A percentile compares a stretch with the other conserved stretches of the same genome.
phyloP scores from a whole-genome alignment of 176 grass and related monocot species.

The Triticum aestivum region IWGSC_CS_RefSeq_v2.1 NC_057809.1:453933737-453934236 shows the following conservation, averaged over 20 bases:
- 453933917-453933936: background rate
- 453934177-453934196: background rate
- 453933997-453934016: background rate
- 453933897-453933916: background rate
- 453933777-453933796: background rate
- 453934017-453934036: background rate
- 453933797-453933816: background rate
- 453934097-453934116: background rate
- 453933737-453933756: too few species aligned
- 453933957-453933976: background rate
- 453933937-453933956: background rate
- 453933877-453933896: background rate
- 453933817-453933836: background rate
- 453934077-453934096: background rate
- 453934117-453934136: background rate
- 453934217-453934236: constrained; percentile 11
- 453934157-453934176: background rate
- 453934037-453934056: background rate
- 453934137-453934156: constrained; percentile 6
- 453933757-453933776: background rate
- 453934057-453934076: background rate
- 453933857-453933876: background rate
- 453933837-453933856: background rate
- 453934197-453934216: background rate
- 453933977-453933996: background rate